Percentiles rank a stretch among this genome's conserved stretches.
phyloP scores from a whole-genome alignment of 768 basidiomycete species.

The Kwoniella botswanensis region DNA sequence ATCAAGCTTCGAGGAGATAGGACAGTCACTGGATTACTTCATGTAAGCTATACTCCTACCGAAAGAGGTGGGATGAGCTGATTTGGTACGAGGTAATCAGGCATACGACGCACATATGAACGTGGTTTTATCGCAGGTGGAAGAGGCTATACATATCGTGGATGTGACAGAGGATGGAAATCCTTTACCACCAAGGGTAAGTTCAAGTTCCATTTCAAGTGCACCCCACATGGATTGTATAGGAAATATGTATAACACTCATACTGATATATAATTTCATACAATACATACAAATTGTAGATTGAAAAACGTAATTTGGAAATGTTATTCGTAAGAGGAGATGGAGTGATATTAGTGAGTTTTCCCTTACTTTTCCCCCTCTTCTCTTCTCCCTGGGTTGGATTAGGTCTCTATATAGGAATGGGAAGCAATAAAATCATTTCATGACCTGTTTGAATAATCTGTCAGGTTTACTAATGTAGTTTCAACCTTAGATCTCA shows the following conservation, averaged over 20 bases:
- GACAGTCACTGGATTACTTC: constrained; percentile 85
- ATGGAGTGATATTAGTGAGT: constrained; percentile 89
- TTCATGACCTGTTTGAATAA: background rate
- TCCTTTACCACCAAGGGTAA: constrained; percentile 59
- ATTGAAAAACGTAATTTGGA: constrained; percentile 74
- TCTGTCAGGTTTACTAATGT: background rate
- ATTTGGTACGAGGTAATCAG: constrained; percentile 60
- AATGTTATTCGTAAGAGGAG: constrained; percentile 97
- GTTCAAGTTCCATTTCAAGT: background rate
- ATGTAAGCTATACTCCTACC: constrained; percentile 65
- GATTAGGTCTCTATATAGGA: too few relatives aligned
- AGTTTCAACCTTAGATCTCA: constrained; percentile 26
- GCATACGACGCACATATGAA: constrained; percentile 99
- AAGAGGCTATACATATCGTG: constrained; percentile 96
- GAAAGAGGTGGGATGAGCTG: background rate
- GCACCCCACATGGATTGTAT: too few relatives aligned
- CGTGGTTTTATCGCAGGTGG: constrained; percentile 93
- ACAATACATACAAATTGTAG: constrained; percentile 21
- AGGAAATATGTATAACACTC: too few relatives aligned
- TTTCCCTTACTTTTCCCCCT: background rate
- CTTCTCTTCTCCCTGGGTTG: background rate
- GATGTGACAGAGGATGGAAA: constrained; percentile 73
- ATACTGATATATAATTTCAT: background rate
- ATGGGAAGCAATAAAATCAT: too few relatives aligned
- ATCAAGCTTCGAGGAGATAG: constrained; percentile 96